Evolutionary conservation across 1,284 basidiomycete genomes (phyloP).

Genomic region (Wallemia hederae): DNA sequence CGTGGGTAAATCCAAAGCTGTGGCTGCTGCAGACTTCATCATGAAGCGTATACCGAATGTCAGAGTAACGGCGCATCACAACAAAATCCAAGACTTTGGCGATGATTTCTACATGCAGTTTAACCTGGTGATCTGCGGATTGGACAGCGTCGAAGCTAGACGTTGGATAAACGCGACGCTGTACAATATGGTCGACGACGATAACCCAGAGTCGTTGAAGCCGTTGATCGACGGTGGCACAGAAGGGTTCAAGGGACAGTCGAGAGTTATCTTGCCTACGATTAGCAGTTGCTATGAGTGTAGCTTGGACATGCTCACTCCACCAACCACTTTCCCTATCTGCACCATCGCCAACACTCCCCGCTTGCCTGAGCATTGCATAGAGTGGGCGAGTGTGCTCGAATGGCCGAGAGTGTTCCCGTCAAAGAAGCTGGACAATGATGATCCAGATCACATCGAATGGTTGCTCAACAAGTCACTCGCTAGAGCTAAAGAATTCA

Average conservation of each 20-base stretch:
- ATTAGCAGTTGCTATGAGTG: constrained; percentile 95
- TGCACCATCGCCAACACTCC: constrained; percentile 99
- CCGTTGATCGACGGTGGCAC: constrained; percentile 98
- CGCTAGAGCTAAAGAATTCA: constrained; percentile 61
- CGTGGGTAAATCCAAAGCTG: constrained; percentile 80
- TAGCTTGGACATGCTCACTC: constrained; percentile 90
- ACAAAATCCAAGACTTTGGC: constrained; percentile 94
- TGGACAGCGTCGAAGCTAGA: constrained; percentile 90
- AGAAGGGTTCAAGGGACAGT: constrained; percentile 97
- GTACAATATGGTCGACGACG: constrained; percentile 62
- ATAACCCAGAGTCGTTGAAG: constrained; percentile 72
- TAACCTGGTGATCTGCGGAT: constrained; percentile 80
- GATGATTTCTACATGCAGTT: constrained; percentile 93
- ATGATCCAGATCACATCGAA: constrained; percentile 83
- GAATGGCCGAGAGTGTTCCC: constrained; percentile 73
- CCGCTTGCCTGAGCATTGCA: constrained; percentile 90
- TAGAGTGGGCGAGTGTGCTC: constrained; percentile 97
- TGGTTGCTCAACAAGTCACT: constrained; percentile 67
- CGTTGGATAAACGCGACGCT: constrained; percentile 98
- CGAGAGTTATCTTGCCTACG: constrained; percentile 82
- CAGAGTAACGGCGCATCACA: constrained; percentile 81
- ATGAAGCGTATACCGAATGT: constrained; percentile 84
- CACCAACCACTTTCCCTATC: constrained; percentile 86
- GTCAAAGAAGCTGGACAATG: constrained; percentile 63
- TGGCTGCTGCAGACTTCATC: constrained; percentile 72